Base-by-base conservation (phyloP, 2,329 filamentous ascomycete species). In the Volutella citrinella region DNA sequence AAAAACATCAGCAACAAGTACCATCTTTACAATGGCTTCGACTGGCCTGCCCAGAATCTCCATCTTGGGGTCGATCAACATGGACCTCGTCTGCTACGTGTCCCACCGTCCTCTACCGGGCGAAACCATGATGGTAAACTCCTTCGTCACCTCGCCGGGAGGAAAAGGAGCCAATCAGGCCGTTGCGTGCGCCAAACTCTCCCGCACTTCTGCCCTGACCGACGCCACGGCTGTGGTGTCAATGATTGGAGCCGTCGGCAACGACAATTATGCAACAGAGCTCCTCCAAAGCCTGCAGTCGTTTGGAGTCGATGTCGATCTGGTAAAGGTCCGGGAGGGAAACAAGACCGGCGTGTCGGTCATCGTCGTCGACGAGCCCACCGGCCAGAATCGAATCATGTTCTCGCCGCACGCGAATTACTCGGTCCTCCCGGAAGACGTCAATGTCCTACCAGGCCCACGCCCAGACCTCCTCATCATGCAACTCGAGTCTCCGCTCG, bases 111-210 rank as follows among this genome's bases (percentile, higher is more conserved):
- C 93, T 2, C 68, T 74, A 2, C 82, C 84, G 1, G 93, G 91
- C 48, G 91, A 98, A 66, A 97, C 91, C 4, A 74, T 97, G 32
- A 90, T 86, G 4, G 77, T 87, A 28, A 80, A 70, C 46, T 80
- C 79, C 15, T 95, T 95, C 66, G 75, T 75, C 55, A 87, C 83
- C 22, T 89, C 85, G 26, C 82, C 85, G 19, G 93, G 91, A 52
- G 91, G 93, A 37, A 98, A 98, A 67, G 91, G 91, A 45, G 89
- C 90, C 41, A 97, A 97, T 69, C 91, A 97, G 68, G 90, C 89
- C 40, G 86, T 95, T 35, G 88, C 89, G 16, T 89, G 84, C 64
- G 86, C 82, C 30, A 86, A 91, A 44, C 77, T 94, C 31, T 91
- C 87, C 2, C 76, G 84, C 28, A 55, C 71, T 17, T 49, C 56